These are phyloP conservation scores for Kurtzmaniella natalensis DNA, from an alignment of 1,139 yeast genomes.

Conservation along the genomic window DNA sequence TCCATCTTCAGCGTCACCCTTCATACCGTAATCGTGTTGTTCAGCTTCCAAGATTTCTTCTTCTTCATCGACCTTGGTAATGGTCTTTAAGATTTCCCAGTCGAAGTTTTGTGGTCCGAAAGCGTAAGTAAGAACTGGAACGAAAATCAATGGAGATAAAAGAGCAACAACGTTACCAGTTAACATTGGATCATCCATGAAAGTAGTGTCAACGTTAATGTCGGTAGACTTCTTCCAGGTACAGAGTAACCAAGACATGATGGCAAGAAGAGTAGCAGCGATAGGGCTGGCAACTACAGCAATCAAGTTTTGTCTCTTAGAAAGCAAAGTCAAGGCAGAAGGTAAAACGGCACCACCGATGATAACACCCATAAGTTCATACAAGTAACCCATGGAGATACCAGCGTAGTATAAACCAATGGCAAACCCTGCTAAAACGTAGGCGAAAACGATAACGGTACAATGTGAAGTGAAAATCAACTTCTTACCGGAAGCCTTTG, in stretches of 20 bases:
- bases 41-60: slow-evolving; percentile 50
- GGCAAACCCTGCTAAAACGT: slow-evolving; percentile 76
- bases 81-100: slow-evolving; percentile 56
- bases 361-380: slow-evolving; percentile 82
- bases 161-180: slow-evolving; percentile 84
- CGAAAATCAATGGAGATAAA: slow-evolving; percentile 63
- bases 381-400: slow-evolving; percentile 80
- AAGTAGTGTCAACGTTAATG: slow-evolving; percentile 60
- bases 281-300: slow-evolving; percentile 63
- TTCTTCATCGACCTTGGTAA: slow-evolving; percentile 63
- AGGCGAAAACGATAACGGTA: slow-evolving; percentile 60
- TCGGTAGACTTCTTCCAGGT: slow-evolving; percentile 51
- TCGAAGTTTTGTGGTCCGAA: slow-evolving; percentile 73
- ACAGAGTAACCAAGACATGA: slow-evolving; percentile 62
- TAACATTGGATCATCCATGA: slow-evolving; percentile 77
- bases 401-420: slow-evolving; percentile 80
- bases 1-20: slow-evolving; percentile 29
- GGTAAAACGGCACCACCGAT: slow-evolving; percentile 86
- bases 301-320: slow-evolving; percentile 57
- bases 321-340: slow-evolving; percentile 64
- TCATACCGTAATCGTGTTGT: slow-evolving; percentile 12
- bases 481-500: slow-evolving; percentile 67
- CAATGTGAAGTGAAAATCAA: slow-evolving; percentile 65
- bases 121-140: slow-evolving; percentile 60
- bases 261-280: slow-evolving; percentile 56